A percentile compares a stretch with the other conserved stretches of the same genome.
Conservation (phyloP, 805 yeast genomes). For the Yarrowia sp. region DNA sequence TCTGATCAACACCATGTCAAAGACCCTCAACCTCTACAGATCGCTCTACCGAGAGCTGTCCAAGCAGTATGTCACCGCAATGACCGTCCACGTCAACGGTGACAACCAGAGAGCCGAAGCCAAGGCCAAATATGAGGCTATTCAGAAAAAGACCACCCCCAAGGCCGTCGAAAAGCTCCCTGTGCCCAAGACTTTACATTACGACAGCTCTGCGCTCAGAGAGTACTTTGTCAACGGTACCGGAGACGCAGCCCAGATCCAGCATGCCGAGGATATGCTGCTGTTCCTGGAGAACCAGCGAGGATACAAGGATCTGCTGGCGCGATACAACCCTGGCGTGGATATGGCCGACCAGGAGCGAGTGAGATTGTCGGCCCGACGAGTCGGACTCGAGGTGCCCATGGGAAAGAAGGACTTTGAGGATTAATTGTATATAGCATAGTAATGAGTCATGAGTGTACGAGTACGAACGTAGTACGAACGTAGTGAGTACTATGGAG, state of each 20-base stretch:
- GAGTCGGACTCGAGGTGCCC: slow-evolving; percentile 82
- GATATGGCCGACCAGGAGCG: slow-evolving; percentile 75
- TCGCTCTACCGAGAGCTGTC: slow-evolving; percentile 35
- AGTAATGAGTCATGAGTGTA: slow-evolving; percentile 1
- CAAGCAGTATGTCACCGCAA: slow-evolving; percentile 32
- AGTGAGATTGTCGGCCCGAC: slow-evolving; percentile 73
- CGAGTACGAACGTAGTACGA: not conserved
- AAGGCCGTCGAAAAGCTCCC: slow-evolving; percentile 11
- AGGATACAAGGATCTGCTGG: slow-evolving; percentile 71
- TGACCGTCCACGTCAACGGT: slow-evolving; percentile 29
- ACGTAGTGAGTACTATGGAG: too few species aligned
- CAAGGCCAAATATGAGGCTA: slow-evolving; percentile 25
- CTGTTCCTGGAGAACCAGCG: slow-evolving; percentile 70
- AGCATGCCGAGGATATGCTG: slow-evolving; percentile 58
- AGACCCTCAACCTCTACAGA: slow-evolving; percentile 30
- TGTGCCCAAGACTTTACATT: slow-evolving; percentile 15
- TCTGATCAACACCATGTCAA: not conserved
- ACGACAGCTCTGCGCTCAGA: slow-evolving; percentile 32
- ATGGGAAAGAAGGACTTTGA: slow-evolving; percentile 30
- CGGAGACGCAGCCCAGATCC: slow-evolving; percentile 29
- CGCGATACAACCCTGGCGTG: slow-evolving; percentile 83
- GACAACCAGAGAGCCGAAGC: slow-evolving; percentile 28
- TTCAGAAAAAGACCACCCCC: slow-evolving; percentile 13
- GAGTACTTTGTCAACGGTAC: slow-evolving; percentile 27
- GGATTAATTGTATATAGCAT: slow-evolving; percentile 24